A percentile compares a stretch with the other conserved stretches of the same genome.
Evolutionary conservation across 2,329 filamentous ascomycete species (phyloP).

Genomic region (Verticillium tricorpus): DNA sequence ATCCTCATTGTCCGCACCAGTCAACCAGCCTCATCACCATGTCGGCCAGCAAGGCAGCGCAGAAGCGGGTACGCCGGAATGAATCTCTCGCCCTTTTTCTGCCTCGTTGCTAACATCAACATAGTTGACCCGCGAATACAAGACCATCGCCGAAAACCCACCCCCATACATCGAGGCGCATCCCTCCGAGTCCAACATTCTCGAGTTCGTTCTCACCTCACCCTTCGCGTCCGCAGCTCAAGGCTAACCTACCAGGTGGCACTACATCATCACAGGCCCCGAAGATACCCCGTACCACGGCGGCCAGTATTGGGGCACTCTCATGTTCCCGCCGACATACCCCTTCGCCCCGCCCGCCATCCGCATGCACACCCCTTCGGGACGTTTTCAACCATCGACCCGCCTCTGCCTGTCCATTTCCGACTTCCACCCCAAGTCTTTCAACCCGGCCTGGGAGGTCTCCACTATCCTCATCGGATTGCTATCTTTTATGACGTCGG

Average conservation of each 20-base stretch:
- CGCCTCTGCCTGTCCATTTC: slow-evolving; percentile 92
- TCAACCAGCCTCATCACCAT: slow-evolving; percentile 33
- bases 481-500: slow-evolving; percentile 95
- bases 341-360: slow-evolving; percentile 96
- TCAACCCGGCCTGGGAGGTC: slow-evolving; percentile 98
- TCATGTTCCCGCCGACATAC: slow-evolving; percentile 94
- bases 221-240: background rate
- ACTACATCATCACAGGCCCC: slow-evolving; percentile 92
- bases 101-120: slow-evolving; percentile 15
- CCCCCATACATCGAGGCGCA: slow-evolving; percentile 87
- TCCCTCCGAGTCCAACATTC: slow-evolving; percentile 84
- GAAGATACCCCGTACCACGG: slow-evolving; percentile 90
- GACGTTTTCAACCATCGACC: slow-evolving; percentile 89
- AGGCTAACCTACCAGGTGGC: slow-evolving; percentile 57
- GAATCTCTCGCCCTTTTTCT: background rate
- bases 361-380: slow-evolving; percentile 96
- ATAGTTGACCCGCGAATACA: slow-evolving; percentile 59
- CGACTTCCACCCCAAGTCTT: slow-evolving; percentile 96
- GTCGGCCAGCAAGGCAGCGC: slow-evolving; percentile 64
- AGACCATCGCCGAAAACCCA: slow-evolving; percentile 64
- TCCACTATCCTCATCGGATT: slow-evolving; percentile 93
- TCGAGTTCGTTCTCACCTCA: slow-evolving; percentile 58
- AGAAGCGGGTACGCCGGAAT: slow-evolving; percentile 56
- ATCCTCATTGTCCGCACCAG: background rate
- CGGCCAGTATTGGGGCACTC: slow-evolving; percentile 97